Evolutionary conservation across 2,329 filamentous ascomycete species (phyloP), one percentile per base, ranked within the genome.

Genomic region (Calonectria honghensis): DNA sequence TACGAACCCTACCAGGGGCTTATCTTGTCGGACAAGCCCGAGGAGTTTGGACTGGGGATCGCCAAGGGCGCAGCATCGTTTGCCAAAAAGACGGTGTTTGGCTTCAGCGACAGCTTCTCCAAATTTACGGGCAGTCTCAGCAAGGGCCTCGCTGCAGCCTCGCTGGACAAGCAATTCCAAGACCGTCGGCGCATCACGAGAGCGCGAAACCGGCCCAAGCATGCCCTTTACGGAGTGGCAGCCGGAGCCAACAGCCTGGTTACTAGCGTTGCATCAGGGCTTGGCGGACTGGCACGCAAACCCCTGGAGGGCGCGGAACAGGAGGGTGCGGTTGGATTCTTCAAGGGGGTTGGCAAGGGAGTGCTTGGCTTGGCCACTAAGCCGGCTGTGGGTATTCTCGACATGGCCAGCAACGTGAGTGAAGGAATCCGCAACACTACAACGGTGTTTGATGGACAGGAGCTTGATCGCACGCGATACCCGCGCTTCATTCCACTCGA

Each of bases 341-440:
- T 99, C 86, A 99, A 99, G 87, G 97, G 97, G 70, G 94, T 99
- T 48, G 97, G 97, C 71, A 99, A 98, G 87, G 97, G 97, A 27
- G 90, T 98, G 27, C 90, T 98, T 2, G 97, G 97, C 16, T 88
- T 98, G n/a, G 96, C 96, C 2, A 99, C 97, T 13, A 99, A 99
- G 85, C 96, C 97, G 2, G 96, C 96, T 9, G 98, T 99, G 73
- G 97, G 97, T 71, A 95, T 98, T 29, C 96, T 99, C 78, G 97
- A 99, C 85, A 93, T 99, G 82, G 97, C 97, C 0, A 98, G 96
- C 82, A 98, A 98, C 84, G 94, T 99, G 79, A 96, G 96, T 32
- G 97, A 99, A 86, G 97, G 97, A 68, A 98, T 99, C 70, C 96
- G 97, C 82, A 99, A 99, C 86, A 99, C 97, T 0, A 99, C 97